Percentiles rank a stretch among this genome's conserved stretches.
Evolutionary conservation across 441 rosid genomes (phyloP).

Genomic region (Theobroma grandiflorum): DNA sequence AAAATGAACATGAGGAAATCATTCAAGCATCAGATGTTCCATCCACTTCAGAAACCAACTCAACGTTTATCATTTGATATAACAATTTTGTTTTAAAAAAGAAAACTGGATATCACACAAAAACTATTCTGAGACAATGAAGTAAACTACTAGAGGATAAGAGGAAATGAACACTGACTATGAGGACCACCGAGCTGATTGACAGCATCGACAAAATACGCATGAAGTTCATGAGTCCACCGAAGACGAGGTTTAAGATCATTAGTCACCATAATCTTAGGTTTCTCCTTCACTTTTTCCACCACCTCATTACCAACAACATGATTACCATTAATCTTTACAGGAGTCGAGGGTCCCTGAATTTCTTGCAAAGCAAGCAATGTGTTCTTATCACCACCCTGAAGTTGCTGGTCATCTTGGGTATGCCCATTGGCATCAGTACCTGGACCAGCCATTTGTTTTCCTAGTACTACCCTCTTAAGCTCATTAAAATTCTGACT

Average conservation of each 20-base stretch:
- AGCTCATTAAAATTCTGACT: not conserved
- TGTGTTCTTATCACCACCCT: constrained; percentile 6
- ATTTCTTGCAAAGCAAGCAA: constrained; percentile 40
- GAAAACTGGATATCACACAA: no score
- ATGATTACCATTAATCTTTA: not conserved
- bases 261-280: constrained; percentile 14
- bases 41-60: not conserved
- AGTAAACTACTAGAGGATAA: not conserved
- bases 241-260: constrained; percentile 34
- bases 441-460: constrained; percentile 10
- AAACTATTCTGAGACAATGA: not conserved
- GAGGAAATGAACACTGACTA: constrained; percentile 35
- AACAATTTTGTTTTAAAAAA: not conserved
- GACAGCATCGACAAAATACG: constrained; percentile 34
- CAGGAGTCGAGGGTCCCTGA: constrained; percentile 16
- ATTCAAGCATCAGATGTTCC: not conserved
- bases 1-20: constrained; percentile 10
- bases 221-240: constrained; percentile 43
- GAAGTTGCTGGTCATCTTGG: not conserved
- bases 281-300: constrained; percentile 9
- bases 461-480: not conserved
- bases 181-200: constrained; percentile 41
- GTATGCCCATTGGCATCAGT: no score
- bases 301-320: constrained; percentile 3
- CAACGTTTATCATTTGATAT: not conserved